A percentile compares a stretch with the other conserved stretches of the same genome.
Conservation (phyloP, 169 alveolate species). For the Plasmodium billcollinsi region DNA sequence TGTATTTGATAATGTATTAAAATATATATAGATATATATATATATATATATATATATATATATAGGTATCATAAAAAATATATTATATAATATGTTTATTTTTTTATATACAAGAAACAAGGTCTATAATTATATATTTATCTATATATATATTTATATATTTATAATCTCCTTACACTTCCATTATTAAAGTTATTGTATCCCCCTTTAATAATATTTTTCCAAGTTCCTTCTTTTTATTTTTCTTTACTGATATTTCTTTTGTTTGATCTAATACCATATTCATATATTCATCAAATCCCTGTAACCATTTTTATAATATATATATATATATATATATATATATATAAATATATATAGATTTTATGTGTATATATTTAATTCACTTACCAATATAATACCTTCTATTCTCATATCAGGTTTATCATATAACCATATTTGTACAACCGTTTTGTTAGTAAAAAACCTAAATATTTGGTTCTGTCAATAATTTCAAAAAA, state of each 20-base stretch:
- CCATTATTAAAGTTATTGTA: slow-evolving; percentile 94
- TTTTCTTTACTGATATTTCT: slow-evolving; percentile 92
- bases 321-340: too few species aligned
- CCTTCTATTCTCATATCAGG: slow-evolving; percentile 94
- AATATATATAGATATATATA: background rate
- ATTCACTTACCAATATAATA: slow-evolving; percentile 88
- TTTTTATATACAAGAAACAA: too few species aligned
- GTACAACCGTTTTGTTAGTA: slow-evolving; percentile 93
- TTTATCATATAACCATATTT: slow-evolving; percentile 96
- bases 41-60: background rate
- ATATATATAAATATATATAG: background rate
- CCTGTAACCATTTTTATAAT: slow-evolving; percentile 79
- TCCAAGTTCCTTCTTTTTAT: slow-evolving; percentile 91
- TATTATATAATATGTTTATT: too few species aligned
- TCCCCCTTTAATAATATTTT: slow-evolving; percentile 95
- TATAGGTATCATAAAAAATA: too few species aligned
- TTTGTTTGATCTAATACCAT: slow-evolving; percentile 95
- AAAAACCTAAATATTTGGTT: slow-evolving; percentile 95
- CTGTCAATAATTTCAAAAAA: slow-evolving; percentile 67
- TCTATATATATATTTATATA: background rate
- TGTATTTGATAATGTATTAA: too few species aligned
- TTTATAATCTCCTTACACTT: slow-evolving; percentile 75
- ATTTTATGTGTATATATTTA: background rate
- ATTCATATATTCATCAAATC: slow-evolving; percentile 98
- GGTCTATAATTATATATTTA: background rate